Base-by-base conservation (phyloP, 495 filamentous ascomycete species). In the Chaetomium fimeti region DNA sequence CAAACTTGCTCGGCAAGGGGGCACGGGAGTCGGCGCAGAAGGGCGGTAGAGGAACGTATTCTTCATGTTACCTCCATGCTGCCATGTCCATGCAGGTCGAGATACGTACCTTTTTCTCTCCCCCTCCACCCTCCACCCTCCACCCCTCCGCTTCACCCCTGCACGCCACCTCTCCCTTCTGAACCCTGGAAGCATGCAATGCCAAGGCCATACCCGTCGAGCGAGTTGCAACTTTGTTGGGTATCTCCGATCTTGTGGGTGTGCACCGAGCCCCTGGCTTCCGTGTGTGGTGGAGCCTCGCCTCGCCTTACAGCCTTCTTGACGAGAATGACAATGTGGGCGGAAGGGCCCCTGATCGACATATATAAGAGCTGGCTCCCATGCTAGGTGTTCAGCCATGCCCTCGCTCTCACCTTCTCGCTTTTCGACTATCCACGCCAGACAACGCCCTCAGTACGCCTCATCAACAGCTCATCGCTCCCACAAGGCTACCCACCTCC, bases 1-100 rank as follows among this genome's bases (percentile, higher is more conserved):
- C 60, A 56, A 60, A 60, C 43, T 12, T 52, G 29, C 36, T 43
- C 36, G 57, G 36, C 43, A 49, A 57, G 49, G 18, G 24, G 66
- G 32, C 32, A 9, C 65, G 65, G 65, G 20, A 38, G 56, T 60
- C 29, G 60, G 57, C 43, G 60, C 61, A 67, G 57, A 67, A 67
- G 29, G 60, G 60, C 61, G 66, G 66, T 61, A 56, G 18, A 24
- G 64, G 53, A 36, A 62, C 32, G 64, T 57, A 59, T 36, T n/a
- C 49, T 52, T 18, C 28, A 61, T 42, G 49, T 57, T 51, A 27
- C 55, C 22, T 20, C 49, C 24, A 24, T 43, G 55, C 32, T 45
- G 43, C 25, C 56, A 52, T 40, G 42, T 29, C 48, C 63, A 57
- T 61, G 58, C 57, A 54, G 27, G 9, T 64, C 47, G 36, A 42